These are phyloP conservation scores for Talaromyces atroroseus DNA, from an alignment of 2,329 filamentous ascomycete genomes.

Conservation along the genomic window DNA sequence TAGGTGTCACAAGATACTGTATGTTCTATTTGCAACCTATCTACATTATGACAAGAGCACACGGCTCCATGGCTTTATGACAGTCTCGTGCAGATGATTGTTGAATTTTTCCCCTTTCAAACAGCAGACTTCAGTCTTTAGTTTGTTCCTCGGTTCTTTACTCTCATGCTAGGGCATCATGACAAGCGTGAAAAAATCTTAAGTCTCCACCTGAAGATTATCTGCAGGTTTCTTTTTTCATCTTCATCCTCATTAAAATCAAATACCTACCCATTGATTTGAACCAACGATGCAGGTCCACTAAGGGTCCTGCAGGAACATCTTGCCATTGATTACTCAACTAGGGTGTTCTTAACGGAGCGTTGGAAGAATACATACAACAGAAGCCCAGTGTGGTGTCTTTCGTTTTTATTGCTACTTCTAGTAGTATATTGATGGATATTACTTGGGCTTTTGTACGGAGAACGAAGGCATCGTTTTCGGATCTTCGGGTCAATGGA, in stretches of 20 bases:
- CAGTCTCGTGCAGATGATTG: conserved; percentile 1
- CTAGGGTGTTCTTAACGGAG: conserved; percentile 71
- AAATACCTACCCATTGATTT: not conserved
- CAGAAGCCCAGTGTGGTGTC: conserved; percentile 11
- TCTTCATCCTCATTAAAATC: conserved; percentile 10
- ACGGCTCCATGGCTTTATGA: conserved; percentile 1
- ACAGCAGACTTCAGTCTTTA: not conserved
- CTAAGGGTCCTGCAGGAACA: conserved; percentile 66
- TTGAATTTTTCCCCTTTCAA: not conserved
- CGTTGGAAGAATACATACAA: conserved; percentile 60
- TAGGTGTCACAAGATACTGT: conserved; percentile 3
- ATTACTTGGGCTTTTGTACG: conserved; percentile 14
- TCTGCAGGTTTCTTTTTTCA: conserved; percentile 9
- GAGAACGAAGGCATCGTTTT: conserved; percentile 36
- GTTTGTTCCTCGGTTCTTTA: not conserved
- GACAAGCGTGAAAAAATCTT: not conserved
- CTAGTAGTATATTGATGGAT: conserved; percentile 12
- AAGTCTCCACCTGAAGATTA: not conserved
- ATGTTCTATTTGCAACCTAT: not conserved
- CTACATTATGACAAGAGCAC: not conserved
- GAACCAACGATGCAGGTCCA: conserved; percentile 65
- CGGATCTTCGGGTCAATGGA: conserved; percentile 27
- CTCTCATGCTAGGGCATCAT: not conserved
- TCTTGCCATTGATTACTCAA: conserved; percentile 49
- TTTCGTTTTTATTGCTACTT: conserved; percentile 17